phyloP scores from a whole-genome alignment of 2,329 filamentous ascomycete genomes.

The Penicillium sp. region DNA sequence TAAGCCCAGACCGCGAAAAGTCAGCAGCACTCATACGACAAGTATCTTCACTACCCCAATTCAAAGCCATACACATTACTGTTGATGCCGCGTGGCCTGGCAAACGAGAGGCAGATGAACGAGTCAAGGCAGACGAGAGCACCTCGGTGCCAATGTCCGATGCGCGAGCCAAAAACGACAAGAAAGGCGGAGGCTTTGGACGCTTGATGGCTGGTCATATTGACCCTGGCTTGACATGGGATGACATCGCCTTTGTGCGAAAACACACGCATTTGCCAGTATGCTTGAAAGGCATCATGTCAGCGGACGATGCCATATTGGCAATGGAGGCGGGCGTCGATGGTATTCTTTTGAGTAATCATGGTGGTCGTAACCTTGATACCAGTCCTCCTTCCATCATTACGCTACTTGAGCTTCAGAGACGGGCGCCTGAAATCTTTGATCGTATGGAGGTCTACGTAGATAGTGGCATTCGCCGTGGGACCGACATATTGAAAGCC shows the following conservation, averaged over 20 bases:
- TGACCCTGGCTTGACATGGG: constrained; percentile 51
- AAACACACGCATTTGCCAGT: constrained; percentile 47
- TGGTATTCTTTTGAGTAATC: constrained; percentile 56
- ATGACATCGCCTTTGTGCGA: constrained; percentile 52
- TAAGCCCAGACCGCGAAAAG: constrained; percentile 49
- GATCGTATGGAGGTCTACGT: constrained; percentile 50
- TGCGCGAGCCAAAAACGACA: constrained; percentile 45
- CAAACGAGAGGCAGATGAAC: constrained; percentile 56
- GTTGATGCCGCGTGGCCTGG: constrained; percentile 54
- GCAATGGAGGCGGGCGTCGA: constrained; percentile 50
- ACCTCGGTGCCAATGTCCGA: constrained; percentile 43
- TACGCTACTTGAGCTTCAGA: constrained; percentile 51
- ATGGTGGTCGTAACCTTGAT: constrained; percentile 56
- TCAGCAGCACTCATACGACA: constrained; percentile 45
- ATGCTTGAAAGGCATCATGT: constrained; percentile 57
- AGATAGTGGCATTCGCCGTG: constrained; percentile 52
- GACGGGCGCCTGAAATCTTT: constrained; percentile 48
- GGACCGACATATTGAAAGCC: constrained; percentile 54
- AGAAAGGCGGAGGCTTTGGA: constrained; percentile 52
- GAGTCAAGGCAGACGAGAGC: constrained; percentile 46
- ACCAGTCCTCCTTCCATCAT: constrained; percentile 49
- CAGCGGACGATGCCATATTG: constrained; percentile 51
- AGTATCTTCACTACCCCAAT: constrained; percentile 38
- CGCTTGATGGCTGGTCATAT: constrained; percentile 52
- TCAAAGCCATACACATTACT: constrained; percentile 49